Evolutionary conservation across 495 filamentous ascomycete species (phyloP), one percentile per base, ranked within the genome.

Genomic region (Letharia columbiana): DNA sequence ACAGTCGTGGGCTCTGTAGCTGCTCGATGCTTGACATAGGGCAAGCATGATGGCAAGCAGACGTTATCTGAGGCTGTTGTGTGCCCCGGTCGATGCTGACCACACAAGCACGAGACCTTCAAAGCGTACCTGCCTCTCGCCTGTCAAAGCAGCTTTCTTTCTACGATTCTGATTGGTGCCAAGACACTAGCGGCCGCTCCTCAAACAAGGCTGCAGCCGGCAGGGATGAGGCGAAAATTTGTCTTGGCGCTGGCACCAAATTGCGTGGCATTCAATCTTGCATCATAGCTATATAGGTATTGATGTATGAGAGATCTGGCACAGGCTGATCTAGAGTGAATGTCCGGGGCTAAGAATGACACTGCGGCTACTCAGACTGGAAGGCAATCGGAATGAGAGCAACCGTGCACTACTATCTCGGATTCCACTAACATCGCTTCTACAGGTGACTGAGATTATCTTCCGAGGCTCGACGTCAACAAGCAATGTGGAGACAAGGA

Each of bases 31-130:
- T n/a, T 58, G 63, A 59, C 40, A 33, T 7, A 15, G 39, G 28
- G 28, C 50, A 64, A 28, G 54, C 63, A 65, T 65, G 31, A 37
- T 65, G 40, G 23, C 47, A 23, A 18, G 39, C 2, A 45, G 9
- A 44, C 11, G 2, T 28, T 44, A n/a, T 5, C 8, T 20, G 60
- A 11, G 18, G 7, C 1, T 35, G 37, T 37, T 9, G 33, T 6
- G 31, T 18, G 15, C 28, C 12, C 5, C 28, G 31, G 49, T 52
- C 23, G 31, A 39, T 39, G 13, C 35, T 31, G 52, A 56, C 52
- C 52, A 56, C 52, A 17, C 6, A 4, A 56, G 52, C 31, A 35
- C 31, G 52, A 56, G 31, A 23, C 17, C 8, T 23, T 3, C 4
- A 45, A 15, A 1, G 12, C 6, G 45, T n/a, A n/a, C 45, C 47